Base-by-base conservation (phyloP, 169 alveolate species). In the Eimeria nieschulzi region DNA sequence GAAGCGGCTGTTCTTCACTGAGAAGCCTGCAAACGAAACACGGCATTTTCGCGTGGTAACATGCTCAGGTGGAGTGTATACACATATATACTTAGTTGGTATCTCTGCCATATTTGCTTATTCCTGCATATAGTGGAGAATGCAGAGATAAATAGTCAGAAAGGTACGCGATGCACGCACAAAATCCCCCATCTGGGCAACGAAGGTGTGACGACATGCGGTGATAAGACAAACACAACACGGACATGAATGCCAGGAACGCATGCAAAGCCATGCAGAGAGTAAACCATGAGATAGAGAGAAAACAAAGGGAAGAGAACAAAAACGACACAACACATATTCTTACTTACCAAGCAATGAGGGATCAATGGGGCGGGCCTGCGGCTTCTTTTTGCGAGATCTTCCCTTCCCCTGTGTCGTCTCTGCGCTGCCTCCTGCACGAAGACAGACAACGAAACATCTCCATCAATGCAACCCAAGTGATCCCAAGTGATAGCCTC, bases 1-100 rank as follows among this genome's bases (percentile, higher is more conserved):
- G 87, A 61, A 79, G 56, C 87, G 87, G 72, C 72, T 79, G 87
- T 79, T 79, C 33, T 79, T 79, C 64, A 79, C 87, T 55, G 87
- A 79, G 46, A 79, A 55, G 72, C 87, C 87, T 79, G 73, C 21
- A n/a, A 66, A 66, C 76, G 26, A 66, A 66, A n/a, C 17, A 59
- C 19, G 68, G 23, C 15, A 15, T 59, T 7, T 15, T 3, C 68
- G 68, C 15, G n/a, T 1, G 7, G 0, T 15, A 15, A 59, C 23
- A 59, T 59, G 68, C 68, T 15, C 68, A 59, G 68, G 15, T n/a
- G 7, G 15, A 15, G n/a, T 7, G n/a, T 7, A 59, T 15, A 59
- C 3, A 15, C n/a, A 59, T n/a, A 59, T 7, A 59, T n/a, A 59
- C 19, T 15, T 15, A n/a, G 7, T 9, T 9, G 15, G n/a, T 2